Base-by-base conservation (phyloP, 345 rosid genomes). In the Hibiscus tridactylites region DNA sequence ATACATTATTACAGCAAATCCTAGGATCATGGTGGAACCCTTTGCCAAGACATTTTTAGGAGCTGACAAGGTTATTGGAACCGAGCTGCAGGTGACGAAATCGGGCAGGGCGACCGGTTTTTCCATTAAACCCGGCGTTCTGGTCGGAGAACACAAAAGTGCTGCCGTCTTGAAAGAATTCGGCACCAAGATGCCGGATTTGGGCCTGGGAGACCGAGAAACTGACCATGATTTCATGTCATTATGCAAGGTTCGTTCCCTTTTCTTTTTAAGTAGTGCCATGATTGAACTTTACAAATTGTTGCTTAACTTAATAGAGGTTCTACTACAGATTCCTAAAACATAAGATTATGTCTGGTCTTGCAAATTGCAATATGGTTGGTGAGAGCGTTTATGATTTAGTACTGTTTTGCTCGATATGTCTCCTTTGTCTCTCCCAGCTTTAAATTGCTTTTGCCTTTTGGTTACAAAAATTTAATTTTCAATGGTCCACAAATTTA, bases 31-130 rank as follows among this genome's bases (percentile, higher is more conserved):
- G 97, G 93, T 88, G 44, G 64, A 60, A 60, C 64, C 37, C 9
- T 60, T 60, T 70, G 94, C 68, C 10, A 89, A 87, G 78, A 74
- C 79, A 1, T 91, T 83, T 73, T 71, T 94, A 3, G 97, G 98
- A 10, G 96, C 83, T 0, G 97, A 94, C 19, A 85, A 84, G 77
- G 97, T 91, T 72, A 76, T 94, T n/a, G 98, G 98, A 42, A 90
- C 96, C 1, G 97, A 91, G 59, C 70, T 94, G 2, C 84, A 88
- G 67, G 90, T 85, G n/a, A 68, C 96, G 1, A 86, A 84, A 76
- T 85, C 96, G 0, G 97, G 97, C 9, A 80, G 84, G 54, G 92
- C 93, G 5, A 91, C 98, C 17, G 98, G 98, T 59, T 94, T 91
- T 19, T 75, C 83, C 5, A 76, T 79, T 76, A 79, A 57, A 21